phyloP scores from a whole-genome alignment of 371 early-diverging fungal genomes.

The Nematocida major region DNA sequence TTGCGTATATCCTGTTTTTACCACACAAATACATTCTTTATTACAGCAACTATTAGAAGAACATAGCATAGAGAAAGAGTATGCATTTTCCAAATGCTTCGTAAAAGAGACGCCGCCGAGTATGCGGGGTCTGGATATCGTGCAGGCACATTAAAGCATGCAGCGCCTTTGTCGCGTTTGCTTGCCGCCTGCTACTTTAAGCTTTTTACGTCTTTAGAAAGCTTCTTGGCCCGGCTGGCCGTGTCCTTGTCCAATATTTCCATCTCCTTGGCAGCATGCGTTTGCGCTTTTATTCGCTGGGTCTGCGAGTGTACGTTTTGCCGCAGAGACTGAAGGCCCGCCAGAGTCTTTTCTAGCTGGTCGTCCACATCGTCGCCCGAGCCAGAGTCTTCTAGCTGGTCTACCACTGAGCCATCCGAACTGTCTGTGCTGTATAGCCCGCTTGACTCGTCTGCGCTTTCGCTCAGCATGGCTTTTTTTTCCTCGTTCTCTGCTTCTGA shows the following conservation, averaged over 20 bases:
- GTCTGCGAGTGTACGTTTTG: constrained; percentile 31
- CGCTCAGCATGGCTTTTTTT: background rate
- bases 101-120: no score
- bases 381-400: constrained; percentile 17
- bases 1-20: no score
- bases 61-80: no score
- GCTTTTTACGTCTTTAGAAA: constrained; percentile 21
- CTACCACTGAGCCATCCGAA: background rate
- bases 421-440: background rate
- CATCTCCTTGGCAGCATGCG: constrained; percentile 46
- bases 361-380: constrained; percentile 4
- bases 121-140: no score
- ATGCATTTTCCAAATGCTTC: no score
- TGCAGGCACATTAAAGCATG: no score
- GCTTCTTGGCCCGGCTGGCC: constrained; percentile 12
- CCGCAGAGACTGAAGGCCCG: constrained; percentile 33
- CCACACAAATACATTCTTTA: no score
- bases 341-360: constrained; percentile 42
- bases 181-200: no score
- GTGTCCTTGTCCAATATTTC: constrained; percentile 41
- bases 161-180: no score
- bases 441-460: background rate
- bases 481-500: background rate
- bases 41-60: no score
- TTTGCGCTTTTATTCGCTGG: constrained; percentile 28